phyloP scores from a whole-genome alignment of 805 yeast species.

The Ogataea methanolica region DNA sequence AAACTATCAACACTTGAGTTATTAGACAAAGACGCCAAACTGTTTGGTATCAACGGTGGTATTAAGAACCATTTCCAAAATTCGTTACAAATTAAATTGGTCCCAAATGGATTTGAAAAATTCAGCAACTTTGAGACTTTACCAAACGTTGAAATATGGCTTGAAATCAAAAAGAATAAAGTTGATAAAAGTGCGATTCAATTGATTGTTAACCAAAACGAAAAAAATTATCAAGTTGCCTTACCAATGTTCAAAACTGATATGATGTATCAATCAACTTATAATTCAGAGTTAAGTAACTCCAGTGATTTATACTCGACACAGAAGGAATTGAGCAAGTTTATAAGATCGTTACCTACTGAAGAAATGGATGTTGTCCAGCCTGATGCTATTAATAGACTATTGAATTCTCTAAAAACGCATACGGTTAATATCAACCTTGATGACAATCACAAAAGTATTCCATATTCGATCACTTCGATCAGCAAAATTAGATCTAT shows the following conservation, averaged over 20 bases:
- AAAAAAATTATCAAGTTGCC: slow-evolving; percentile 22
- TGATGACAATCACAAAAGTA: slow-evolving; percentile 1
- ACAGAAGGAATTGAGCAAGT: slow-evolving; percentile 19
- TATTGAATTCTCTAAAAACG: slow-evolving; percentile 13
- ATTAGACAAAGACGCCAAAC: slow-evolving; percentile 17
- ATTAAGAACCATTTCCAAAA: slow-evolving; percentile 25
- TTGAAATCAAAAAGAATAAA: slow-evolving; percentile 20
- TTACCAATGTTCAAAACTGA: slow-evolving; percentile 25
- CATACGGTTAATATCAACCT: slow-evolving; percentile 13
- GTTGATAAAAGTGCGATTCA: slow-evolving; percentile 18
- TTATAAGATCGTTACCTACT: slow-evolving; percentile 19
- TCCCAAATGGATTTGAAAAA: slow-evolving; percentile 29
- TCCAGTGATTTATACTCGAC: slow-evolving; percentile 8
- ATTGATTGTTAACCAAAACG: slow-evolving; percentile 26
- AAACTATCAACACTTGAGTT: slow-evolving; percentile 19
- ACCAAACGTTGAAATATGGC: slow-evolving; percentile 31
- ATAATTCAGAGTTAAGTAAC: slow-evolving; percentile 23
- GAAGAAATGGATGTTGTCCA: slow-evolving; percentile 17
- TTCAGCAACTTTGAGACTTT: slow-evolving; percentile 17
- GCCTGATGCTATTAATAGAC: slow-evolving; percentile 10
- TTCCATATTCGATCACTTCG: slow-evolving; percentile 18
- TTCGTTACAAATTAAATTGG: slow-evolving; percentile 26
- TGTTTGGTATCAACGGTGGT: slow-evolving; percentile 30
- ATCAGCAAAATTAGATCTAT: slow-evolving; percentile 23
- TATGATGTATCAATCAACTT: slow-evolving; percentile 27